Conservation (phyloP, 257 asterid genomes). For the Thymus quinquecostatus region DNA sequence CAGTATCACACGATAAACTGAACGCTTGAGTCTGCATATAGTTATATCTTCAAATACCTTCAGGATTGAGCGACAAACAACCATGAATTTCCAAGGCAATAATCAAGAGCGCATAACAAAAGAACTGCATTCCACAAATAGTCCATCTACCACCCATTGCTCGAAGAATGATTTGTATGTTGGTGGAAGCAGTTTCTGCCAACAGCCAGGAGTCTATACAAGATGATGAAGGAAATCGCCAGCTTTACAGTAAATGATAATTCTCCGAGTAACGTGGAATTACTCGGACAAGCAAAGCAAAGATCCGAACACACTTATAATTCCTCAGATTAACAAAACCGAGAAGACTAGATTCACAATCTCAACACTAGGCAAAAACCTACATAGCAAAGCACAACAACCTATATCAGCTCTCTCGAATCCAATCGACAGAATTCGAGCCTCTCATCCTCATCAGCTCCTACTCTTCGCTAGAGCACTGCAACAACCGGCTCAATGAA, state of each 20-base stretch:
- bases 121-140: conserved; percentile 43
- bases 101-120: conserved; percentile 51
- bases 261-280: conserved; percentile 65
- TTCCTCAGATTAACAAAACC: conserved; percentile 30
- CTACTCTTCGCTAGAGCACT: conserved; percentile 36
- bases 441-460: conserved; percentile 60
- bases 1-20: conserved; percentile 10
- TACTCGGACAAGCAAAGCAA: conserved; percentile 47
- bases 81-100: conserved; percentile 54
- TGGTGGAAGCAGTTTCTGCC: conserved; percentile 74
- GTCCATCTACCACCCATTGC: conserved; percentile 78
- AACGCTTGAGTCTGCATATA: conserved; percentile 5
- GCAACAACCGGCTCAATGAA: conserved; percentile 40
- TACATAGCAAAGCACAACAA: conserved; percentile 36
- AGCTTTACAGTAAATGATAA: conserved; percentile 52
- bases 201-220: conserved; percentile 56
- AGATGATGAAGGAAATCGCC: conserved; percentile 57
- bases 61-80: conserved; percentile 72
- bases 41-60: conserved; percentile 54
- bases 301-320: conserved; percentile 34
- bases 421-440: conserved; percentile 42
- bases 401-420: conserved; percentile 41
- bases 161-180: conserved; percentile 42
- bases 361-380: conserved; percentile 43
- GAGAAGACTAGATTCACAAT: conserved; percentile 34